Evolutionary conservation across 257 asterid species (phyloP), one percentile per base, ranked within the genome.

Genomic region (Scutellaria minor): DNA sequence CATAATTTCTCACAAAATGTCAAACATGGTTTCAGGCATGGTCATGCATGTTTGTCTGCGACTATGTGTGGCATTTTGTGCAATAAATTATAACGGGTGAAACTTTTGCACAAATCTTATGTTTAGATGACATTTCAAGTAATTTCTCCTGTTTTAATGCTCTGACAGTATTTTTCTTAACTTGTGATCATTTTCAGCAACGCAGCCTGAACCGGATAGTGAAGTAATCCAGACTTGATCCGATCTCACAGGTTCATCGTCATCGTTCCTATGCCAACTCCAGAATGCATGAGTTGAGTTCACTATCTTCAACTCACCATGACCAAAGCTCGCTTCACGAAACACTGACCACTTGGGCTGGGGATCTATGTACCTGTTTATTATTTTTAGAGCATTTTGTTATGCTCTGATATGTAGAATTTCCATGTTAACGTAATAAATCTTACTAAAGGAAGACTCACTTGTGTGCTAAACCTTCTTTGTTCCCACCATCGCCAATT

Each of bases 261-360:
- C 96, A 14, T 87, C 96, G 55, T 92, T 95, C 81, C 97, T 79
- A 42, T 95, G 97, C 98, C 99, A 92, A 60, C 94, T 92, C 99
- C 99, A 95, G 53, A 80, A 86, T 6, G 98, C 94, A 78, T 95
- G 97, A 67, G 88, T 87, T 15, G 91, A 65, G 79, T 92, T 92
- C 68, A 63, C 83, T 51, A 92, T 77, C 75, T 68, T 84, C 40
- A 92, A 77, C 82, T 90, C 98, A 1, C 99, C 99, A 68, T 95
- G 99, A 5, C 98, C 98, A 45, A 95, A 95, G 81, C 98, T 92
- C 40, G 99, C 99, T 75, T 95, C 98, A 0, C 96, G 93, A 81
- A 95, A 95, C 5, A 71, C 84, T 3, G 99, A 92, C 98, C 99
- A 95, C 44, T 83, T 81, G 0, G 99, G 96, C 68, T 77, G 80